Evolutionary conservation across 1,284 basidiomycete genomes (phyloP).

Genomic region (Melampsora abietis-canadensis): DNA sequence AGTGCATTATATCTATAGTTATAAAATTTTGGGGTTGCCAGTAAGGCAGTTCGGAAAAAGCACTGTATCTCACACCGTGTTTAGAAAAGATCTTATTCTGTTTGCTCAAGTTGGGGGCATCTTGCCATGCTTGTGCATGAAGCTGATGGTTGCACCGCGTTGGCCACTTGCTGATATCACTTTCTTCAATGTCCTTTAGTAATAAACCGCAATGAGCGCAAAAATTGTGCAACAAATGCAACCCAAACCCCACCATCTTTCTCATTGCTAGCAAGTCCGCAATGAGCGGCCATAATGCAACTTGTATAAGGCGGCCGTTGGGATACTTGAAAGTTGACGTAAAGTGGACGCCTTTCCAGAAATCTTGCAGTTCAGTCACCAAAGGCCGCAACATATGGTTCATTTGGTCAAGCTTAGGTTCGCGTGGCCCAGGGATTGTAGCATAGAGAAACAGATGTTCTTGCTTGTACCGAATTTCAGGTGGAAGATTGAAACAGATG

Average conservation of each 20-base stretch:
- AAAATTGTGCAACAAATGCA: background rate
- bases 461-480: constrained; percentile 6
- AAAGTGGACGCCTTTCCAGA: constrained; percentile 10
- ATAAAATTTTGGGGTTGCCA: constrained; percentile 18
- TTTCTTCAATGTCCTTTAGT: background rate
- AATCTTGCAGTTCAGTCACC: background rate
- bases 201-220: constrained; percentile 11
- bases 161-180: background rate
- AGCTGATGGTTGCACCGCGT: background rate
- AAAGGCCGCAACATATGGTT: background rate
- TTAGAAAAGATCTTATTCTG: background rate
- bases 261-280: constrained; percentile 27
- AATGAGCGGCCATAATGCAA: constrained; percentile 25
- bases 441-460: too few species aligned
- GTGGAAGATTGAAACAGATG: constrained; percentile 17
- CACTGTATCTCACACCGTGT: constrained; percentile 15
- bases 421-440: constrained; percentile 13
- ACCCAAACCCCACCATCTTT: constrained; percentile 28
- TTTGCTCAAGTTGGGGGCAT: background rate
- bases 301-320: background rate
- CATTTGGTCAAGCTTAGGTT: constrained; percentile 13
- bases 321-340: background rate
- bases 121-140: background rate
- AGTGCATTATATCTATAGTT: constrained; percentile 16
- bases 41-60: constrained; percentile 20